phyloP scores from a whole-genome alignment of 768 basidiomycete species.

The Piloderma croceum region DNA sequence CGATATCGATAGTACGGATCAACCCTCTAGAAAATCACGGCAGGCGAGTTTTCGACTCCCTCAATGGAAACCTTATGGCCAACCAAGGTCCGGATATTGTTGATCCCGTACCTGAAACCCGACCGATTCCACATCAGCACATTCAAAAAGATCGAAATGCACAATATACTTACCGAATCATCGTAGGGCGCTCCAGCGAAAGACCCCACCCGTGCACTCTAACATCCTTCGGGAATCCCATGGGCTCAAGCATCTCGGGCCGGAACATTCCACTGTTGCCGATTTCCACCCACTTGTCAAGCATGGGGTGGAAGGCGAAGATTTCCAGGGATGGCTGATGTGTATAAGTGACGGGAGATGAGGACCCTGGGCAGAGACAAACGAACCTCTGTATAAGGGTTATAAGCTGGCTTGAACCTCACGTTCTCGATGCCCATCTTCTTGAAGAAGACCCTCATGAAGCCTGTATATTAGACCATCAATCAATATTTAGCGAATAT shows the following conservation, averaged over 20 bases:
- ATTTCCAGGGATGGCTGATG: slow-evolving; percentile 90
- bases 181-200: slow-evolving; percentile 90
- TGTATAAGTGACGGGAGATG: slow-evolving; percentile 3
- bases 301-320: slow-evolving; percentile 93
- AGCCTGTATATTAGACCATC: slow-evolving; percentile 46
- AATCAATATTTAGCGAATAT: background rate
- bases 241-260: slow-evolving; percentile 98
- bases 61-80: slow-evolving; percentile 96
- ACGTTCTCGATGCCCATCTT: slow-evolving; percentile 96
- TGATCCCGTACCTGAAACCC: slow-evolving; percentile 82
- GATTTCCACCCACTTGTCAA: slow-evolving; percentile 95
- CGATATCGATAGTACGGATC: no score
- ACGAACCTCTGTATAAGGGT: slow-evolving; percentile 90
- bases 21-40: slow-evolving; percentile 73
- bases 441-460: slow-evolving; percentile 97
- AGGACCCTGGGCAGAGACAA: background rate
- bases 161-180: slow-evolving; percentile 98
- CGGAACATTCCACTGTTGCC: slow-evolving; percentile 99
- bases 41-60: slow-evolving; percentile 80
- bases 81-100: slow-evolving; percentile 92
- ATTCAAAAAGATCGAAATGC: slow-evolving; percentile 10
- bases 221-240: slow-evolving; percentile 96
- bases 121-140: background rate
- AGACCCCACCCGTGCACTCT: slow-evolving; percentile 98
- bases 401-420: slow-evolving; percentile 98